phyloP scores from a whole-genome alignment of 768 basidiomycete species.

The Rubroboletus pulcherrimus region DNA sequence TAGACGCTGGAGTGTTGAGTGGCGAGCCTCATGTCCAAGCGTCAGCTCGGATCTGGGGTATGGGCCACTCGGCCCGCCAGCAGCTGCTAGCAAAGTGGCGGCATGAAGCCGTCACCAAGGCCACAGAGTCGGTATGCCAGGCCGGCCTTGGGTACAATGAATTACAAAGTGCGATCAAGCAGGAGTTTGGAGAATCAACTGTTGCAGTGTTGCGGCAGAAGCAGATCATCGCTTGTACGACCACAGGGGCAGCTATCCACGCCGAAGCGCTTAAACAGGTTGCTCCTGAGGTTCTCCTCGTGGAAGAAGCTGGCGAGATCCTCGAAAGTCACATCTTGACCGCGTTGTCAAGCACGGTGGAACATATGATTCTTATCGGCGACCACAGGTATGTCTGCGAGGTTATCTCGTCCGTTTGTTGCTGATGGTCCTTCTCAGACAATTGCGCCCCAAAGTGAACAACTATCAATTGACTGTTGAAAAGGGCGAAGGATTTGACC shows the following conservation, averaged over 20 bases:
- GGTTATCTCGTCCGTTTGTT: no score
- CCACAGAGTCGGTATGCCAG: conserved; percentile 29
- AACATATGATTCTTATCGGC: no score
- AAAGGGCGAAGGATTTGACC: conserved; percentile 63
- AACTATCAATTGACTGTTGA: conserved; percentile 62
- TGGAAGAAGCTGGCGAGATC: no score
- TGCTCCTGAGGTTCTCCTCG: no score
- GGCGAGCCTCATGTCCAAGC: conserved; percentile 22
- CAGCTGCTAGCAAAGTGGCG: conserved; percentile 33
- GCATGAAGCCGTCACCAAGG: conserved; percentile 31
- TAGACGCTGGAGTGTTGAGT: conserved; percentile 42
- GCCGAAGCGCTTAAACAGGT: conserved; percentile 11
- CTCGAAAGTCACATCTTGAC: no score
- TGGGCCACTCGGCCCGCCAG: conserved; percentile 29
- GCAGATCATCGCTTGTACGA: conserved; percentile 66
- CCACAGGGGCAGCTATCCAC: conserved; percentile 65
- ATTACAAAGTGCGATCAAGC: conserved; percentile 30
- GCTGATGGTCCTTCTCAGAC: conserved; percentile 34
- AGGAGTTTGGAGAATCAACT: conserved; percentile 33
- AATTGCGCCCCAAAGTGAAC: conserved; percentile 70
- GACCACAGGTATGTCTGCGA: no score
- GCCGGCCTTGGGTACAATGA: conserved; percentile 36
- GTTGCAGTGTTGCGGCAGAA: conserved; percentile 38
- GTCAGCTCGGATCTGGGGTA: conserved; percentile 37
- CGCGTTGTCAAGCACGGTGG: no score